Conservation (phyloP, 345 rosid genomes). For the Sapria himalayana region DNA sequence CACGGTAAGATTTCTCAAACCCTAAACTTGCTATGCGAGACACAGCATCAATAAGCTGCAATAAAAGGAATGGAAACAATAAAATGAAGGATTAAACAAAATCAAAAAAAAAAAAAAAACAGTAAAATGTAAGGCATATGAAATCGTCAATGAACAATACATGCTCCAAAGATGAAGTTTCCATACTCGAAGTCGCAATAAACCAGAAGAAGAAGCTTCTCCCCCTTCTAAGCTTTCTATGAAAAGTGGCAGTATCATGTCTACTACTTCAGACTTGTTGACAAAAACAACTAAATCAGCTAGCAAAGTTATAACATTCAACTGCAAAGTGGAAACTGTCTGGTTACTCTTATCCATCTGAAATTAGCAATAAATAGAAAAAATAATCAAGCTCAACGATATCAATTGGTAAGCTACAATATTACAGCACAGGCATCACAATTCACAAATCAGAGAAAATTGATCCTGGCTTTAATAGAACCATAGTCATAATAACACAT, state of each 20-base stretch:
- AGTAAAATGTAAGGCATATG: conserved; percentile 3
- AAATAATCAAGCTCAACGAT: neutral
- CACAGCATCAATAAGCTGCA: conserved; percentile 97
- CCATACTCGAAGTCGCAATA: conserved; percentile 75
- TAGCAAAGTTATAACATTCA: conserved; percentile 67
- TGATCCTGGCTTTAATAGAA: no score
- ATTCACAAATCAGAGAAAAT: no score
- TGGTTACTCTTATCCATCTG: conserved; percentile 81
- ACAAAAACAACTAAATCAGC: conserved; percentile 89
- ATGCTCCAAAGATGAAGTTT: conserved; percentile 15
- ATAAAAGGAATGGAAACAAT: conserved; percentile 8
- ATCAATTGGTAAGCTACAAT: no score
- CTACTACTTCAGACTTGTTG: conserved; percentile 83
- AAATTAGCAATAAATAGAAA: conserved; percentile 11
- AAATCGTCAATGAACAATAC: conserved; percentile 12
- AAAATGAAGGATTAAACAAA: conserved; percentile 11
- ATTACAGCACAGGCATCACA: no score
- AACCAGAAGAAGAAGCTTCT: conserved; percentile 78
- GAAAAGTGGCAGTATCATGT: conserved; percentile 93
- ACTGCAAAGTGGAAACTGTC: conserved; percentile 56
- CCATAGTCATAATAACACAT: no score
- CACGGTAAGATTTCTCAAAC: conserved; percentile 95
- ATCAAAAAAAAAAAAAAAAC: conserved; percentile 1
- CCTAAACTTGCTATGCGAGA: conserved; percentile 94
- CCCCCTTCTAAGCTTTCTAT: conserved; percentile 98